phyloP scores from a whole-genome alignment of 1,284 basidiomycete genomes.

The Uromyces viciae-fabae region DNA sequence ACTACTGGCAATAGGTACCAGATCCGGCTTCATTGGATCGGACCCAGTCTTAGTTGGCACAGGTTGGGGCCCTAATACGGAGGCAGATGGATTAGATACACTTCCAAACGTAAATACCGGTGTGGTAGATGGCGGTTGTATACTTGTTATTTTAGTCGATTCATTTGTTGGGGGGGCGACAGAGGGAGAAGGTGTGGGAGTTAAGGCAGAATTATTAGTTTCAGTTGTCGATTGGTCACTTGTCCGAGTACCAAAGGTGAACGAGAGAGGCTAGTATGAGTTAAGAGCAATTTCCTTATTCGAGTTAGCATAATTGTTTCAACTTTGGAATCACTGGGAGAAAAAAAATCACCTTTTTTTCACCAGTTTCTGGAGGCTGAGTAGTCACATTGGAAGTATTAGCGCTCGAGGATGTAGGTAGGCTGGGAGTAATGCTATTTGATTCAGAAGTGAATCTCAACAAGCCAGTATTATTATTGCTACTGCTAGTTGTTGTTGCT shows the following conservation, averaged over 20 bases:
- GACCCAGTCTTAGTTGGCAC: neutral
- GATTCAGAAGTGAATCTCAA: neutral
- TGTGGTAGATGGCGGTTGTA: neutral
- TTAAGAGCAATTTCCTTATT: neutral
- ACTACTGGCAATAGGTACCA: neutral
- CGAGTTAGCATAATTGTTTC: neutral
- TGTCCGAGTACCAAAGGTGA: neutral
- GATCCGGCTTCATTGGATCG: neutral
- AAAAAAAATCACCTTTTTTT: neutral
- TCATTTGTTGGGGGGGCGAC: neutral
- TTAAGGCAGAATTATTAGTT: neutral
- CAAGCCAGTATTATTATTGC: neutral
- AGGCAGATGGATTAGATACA: neutral
- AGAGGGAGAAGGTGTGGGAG: neutral
- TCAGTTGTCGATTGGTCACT: conserved; percentile 9
- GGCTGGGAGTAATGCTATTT: neutral
- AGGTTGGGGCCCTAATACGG: conserved; percentile 2
- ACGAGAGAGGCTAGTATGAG: neutral
- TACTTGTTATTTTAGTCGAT: neutral
- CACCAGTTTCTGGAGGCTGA: neutral
- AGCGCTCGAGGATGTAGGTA: neutral
- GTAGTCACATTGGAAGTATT: neutral
- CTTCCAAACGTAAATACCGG: conserved; percentile 8
- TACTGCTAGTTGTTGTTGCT: neutral
- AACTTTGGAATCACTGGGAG: neutral